Evolutionary conservation across 2,329 filamentous ascomycete species (phyloP).

Genomic region (Aspergillus pseudoterreus): DNA sequence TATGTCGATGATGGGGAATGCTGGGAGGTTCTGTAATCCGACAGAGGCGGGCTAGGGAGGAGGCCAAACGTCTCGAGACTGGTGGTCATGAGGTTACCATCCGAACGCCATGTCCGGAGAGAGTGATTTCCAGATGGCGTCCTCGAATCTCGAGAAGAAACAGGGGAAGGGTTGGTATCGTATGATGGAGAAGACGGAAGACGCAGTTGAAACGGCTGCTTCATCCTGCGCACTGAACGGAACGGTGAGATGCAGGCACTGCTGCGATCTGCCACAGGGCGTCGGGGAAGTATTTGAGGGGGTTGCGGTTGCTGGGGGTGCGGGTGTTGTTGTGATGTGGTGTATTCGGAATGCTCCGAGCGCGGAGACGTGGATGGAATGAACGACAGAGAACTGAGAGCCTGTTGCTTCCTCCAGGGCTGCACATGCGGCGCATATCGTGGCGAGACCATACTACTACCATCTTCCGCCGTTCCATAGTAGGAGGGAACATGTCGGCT

Average conservation of each 20-base stretch:
- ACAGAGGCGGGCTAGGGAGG: conserved; percentile 35
- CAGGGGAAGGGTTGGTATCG: conserved; percentile 20
- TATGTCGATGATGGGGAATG: conserved; percentile 24
- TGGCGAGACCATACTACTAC: conserved; percentile 15
- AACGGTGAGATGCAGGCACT: conserved; percentile 33
- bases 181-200: conserved; percentile 32
- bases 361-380: conserved; percentile 28
- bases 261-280: conserved; percentile 22
- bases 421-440: conserved; percentile 22
- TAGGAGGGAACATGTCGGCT: conserved; percentile 17
- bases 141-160: conserved; percentile 16
- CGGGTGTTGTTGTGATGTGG: conserved; percentile 16
- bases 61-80: conserved; percentile 33
- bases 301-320: neutral
- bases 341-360: conserved; percentile 27
- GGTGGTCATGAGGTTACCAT: conserved; percentile 30
- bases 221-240: conserved; percentile 38
- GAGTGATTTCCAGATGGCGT: conserved; percentile 19
- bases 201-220: conserved; percentile 36
- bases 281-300: conserved; percentile 8
- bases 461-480: conserved; percentile 11
- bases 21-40: conserved; percentile 28
- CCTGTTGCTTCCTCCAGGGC: conserved; percentile 29
- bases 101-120: conserved; percentile 34
- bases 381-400: conserved; percentile 33